Conservation (phyloP, 2,329 filamentous ascomycete species). For the Microascus cirrosus region DNA sequence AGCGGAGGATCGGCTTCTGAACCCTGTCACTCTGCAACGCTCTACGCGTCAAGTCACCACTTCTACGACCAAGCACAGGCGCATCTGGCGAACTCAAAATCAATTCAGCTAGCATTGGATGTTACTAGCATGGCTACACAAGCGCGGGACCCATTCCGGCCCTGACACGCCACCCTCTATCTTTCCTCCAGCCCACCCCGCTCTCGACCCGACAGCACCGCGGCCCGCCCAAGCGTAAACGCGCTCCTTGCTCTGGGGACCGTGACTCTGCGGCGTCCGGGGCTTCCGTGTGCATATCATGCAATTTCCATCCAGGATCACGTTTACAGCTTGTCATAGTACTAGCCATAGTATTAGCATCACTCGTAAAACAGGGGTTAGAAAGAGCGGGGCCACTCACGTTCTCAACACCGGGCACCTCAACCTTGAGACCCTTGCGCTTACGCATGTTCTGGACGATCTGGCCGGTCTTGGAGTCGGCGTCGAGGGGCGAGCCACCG, state of each 20-base stretch:
- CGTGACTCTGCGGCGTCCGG: background rate
- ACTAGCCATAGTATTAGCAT: constrained; percentile 38
- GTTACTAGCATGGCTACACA: background rate
- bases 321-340: constrained; percentile 96
- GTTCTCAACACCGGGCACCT: constrained; percentile 88
- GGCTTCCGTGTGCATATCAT: background rate
- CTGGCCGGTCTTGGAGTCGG: constrained; percentile 68
- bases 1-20: background rate
- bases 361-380: constrained; percentile 3
- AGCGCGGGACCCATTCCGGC: background rate
- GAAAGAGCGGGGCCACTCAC: constrained; percentile 42
- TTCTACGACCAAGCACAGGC: background rate
- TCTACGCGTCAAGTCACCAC: too few species aligned
- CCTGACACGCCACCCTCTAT: background rate
- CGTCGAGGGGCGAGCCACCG: constrained; percentile 84
- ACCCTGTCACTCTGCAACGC: too few species aligned
- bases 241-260: background rate
- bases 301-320: background rate
- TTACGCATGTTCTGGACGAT: constrained; percentile 88
- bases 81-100: background rate
- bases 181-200: background rate
- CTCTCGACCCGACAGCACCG: background rate
- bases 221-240: background rate
- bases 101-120: background rate
- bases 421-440: constrained; percentile 98